These are phyloP conservation scores for Pyricularia pennisetigena DNA, from an alignment of 2,329 filamentous ascomycete genomes.

Conservation along the genomic window DNA sequence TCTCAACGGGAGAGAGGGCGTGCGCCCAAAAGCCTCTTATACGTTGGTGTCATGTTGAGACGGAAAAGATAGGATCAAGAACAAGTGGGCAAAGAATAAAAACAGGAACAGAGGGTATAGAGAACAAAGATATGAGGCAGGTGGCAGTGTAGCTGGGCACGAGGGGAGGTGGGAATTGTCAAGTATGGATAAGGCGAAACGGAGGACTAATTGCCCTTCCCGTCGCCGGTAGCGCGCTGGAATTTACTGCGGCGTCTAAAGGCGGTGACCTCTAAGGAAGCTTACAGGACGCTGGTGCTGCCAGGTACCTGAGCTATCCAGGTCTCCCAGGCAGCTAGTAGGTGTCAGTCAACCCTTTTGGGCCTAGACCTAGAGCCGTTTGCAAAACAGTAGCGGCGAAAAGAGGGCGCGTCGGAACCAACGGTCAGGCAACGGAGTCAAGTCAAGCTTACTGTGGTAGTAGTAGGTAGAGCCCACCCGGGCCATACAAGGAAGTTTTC, in stretches of 20 bases:
- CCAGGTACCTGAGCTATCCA: neutral
- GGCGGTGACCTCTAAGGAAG: neutral
- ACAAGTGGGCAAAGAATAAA: neutral
- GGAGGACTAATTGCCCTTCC: neutral
- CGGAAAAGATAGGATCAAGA: neutral
- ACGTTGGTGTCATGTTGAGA: neutral
- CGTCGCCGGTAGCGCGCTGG: neutral
- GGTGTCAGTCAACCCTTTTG: neutral
- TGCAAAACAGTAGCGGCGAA: neutral
- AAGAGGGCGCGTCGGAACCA: neutral
- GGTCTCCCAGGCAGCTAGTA: neutral
- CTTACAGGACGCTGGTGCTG: neutral
- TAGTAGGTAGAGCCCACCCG: too few species aligned
- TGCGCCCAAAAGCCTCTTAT: neutral
- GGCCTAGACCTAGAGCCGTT: neutral
- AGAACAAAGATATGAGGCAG: neutral
- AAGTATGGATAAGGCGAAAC: neutral
- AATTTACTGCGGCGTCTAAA: neutral
- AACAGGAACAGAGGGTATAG: neutral
- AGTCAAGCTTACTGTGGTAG: too few species aligned
- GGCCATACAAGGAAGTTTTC: neutral
- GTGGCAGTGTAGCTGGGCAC: neutral
- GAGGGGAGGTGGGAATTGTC: neutral
- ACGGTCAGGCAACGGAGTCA: neutral
- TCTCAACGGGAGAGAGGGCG: neutral